These are phyloP conservation scores for Chloropicon primus DNA, from an alignment of 139 green algal species.

Conservation along the genomic window DNA sequence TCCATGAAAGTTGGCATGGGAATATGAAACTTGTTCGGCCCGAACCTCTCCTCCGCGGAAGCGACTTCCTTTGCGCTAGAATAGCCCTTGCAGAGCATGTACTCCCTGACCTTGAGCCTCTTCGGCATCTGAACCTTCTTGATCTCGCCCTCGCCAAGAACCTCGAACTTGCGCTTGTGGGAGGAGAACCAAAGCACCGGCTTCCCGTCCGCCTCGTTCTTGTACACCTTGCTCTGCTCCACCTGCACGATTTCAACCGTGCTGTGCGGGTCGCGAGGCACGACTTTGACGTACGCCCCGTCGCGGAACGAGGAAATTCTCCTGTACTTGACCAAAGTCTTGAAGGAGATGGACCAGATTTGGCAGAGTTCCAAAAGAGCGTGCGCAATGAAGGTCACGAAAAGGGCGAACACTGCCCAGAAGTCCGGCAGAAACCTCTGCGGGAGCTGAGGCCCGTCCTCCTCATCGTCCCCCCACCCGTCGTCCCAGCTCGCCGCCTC, in stretches of 20 bases:
- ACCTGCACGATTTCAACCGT: conserved; percentile 14
- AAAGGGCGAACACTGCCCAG: conserved; percentile 5
- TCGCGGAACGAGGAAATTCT: neutral
- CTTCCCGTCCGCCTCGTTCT: neutral
- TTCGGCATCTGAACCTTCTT: conserved; percentile 5
- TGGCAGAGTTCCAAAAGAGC: conserved; percentile 10
- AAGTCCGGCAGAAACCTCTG: conserved; percentile 13
- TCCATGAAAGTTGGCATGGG: conserved; percentile 18
- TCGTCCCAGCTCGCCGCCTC: neutral
- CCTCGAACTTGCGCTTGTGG: conserved; percentile 16
- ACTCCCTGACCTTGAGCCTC: conserved; percentile 2
- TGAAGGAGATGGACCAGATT: conserved; percentile 15
- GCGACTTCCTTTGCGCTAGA: neutral
- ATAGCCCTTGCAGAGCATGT: neutral
- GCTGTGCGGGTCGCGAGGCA: conserved; percentile 9
- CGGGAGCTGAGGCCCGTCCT: conserved; percentile 1
- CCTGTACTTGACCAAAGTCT: conserved; percentile 7
- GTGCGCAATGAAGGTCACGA: conserved; percentile 3
- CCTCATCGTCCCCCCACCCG: conserved; percentile 1
- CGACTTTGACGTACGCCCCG: conserved; percentile 4
- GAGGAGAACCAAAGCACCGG: conserved; percentile 13
- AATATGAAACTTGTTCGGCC: conserved; percentile 18
- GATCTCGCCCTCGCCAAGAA: conserved; percentile 1
- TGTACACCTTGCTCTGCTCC: neutral
- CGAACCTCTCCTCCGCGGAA: neutral